phyloP scores from a whole-genome alignment of 306 rosid genomes.

The Fragaria vesca region DNA sequence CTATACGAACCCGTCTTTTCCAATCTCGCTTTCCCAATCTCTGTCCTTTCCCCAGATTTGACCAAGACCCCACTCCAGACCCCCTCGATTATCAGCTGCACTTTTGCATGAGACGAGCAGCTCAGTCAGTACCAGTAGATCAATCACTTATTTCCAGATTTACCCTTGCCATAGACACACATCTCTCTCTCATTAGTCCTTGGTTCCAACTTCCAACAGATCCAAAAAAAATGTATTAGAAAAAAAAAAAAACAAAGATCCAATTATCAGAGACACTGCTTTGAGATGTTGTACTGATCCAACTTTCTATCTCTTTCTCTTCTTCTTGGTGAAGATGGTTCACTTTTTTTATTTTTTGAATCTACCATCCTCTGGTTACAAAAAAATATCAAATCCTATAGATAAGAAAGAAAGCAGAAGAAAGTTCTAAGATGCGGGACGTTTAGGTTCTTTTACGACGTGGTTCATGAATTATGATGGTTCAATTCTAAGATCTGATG shows the following conservation, averaged over 20 bases:
- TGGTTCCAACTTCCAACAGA: too few relatives aligned
- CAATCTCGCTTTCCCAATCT: background rate
- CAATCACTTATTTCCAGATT: background rate
- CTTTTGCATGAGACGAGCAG: background rate
- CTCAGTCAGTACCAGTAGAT: background rate
- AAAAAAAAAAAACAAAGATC: too few relatives aligned
- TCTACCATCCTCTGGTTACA: background rate
- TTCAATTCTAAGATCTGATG: background rate
- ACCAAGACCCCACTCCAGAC: constrained; percentile 2
- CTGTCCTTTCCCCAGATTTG: background rate
- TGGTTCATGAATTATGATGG: background rate
- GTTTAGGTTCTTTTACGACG: background rate
- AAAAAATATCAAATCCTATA: background rate
- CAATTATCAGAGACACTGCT: background rate
- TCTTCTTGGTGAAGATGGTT: background rate
- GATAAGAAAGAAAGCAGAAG: background rate
- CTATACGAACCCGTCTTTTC: background rate
- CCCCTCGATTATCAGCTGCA: constrained; percentile 2
- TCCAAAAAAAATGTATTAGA: too few relatives aligned
- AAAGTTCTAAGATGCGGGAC: background rate
- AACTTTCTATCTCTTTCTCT: background rate
- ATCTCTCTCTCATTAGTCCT: too few relatives aligned
- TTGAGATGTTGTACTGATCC: background rate
- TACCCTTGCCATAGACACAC: background rate
- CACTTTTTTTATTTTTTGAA: background rate